Evolutionary conservation across 306 rosid genomes (phyloP), one percentile per base, ranked within the genome.

Genomic region (Cyclanthera cordifolia): DNA sequence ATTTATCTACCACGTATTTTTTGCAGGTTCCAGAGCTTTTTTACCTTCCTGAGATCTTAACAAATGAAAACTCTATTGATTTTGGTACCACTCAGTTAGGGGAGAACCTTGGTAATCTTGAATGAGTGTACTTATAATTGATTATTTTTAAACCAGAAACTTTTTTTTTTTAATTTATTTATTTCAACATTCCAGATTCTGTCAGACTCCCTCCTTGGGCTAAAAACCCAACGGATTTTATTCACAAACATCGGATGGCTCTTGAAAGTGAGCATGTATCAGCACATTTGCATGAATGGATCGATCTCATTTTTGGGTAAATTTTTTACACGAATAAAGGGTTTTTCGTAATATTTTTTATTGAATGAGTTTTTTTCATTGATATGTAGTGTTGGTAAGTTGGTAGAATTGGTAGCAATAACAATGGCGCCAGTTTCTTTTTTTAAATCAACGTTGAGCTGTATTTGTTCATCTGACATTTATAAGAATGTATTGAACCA

Each of bases 131-230:
- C 25, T 70, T 32, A 4, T 14, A 34, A 0, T 53, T 41, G 32
- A 9, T 32, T 54, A 55, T 27, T 51, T 52, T 12, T 51, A 54
- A 19, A 37, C 50, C 39, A 14, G 67, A 15, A 67, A 74, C 51
- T 72, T 81, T 58, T 54, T 6, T 7, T 70, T 82, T 73, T 74
- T 27, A 55, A 76, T 71, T 78, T 27, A 55, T 77, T 71, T 78
- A 47, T 55, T 56, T 60, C 72, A 23, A 58, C 65, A 27, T 77
- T 4, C 71, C 82, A 93, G 99, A 86, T 82, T 75, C 87, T 61
- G 95, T 93, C 55, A 83, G 59, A 74, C 90, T 90, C 76, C 99
- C 99, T 80, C 78, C 94, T 34, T 93, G 99, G 99, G 99, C 99
- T 70, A 89, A 88, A 78, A 93, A 76, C 67, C 87, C 94, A 68